A percentile compares a stretch with the other conserved stretches of the same genome.
Evolutionary conservation across 352 stramenopile genomes (phyloP).

Genomic region (Globisporangium radiosum): DNA sequence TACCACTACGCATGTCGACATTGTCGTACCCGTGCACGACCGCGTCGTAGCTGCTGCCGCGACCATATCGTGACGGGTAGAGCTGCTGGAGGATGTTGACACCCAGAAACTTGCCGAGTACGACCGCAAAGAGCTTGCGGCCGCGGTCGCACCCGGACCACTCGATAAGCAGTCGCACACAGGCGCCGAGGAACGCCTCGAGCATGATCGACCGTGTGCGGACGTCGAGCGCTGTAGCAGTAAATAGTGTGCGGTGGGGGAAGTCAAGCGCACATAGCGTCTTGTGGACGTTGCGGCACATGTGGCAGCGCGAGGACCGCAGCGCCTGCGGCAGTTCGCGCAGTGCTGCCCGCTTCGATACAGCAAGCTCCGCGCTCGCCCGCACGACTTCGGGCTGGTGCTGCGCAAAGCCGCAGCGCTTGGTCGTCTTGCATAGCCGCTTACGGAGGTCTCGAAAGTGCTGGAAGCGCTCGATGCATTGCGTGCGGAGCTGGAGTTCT

Average conservation of each 20-base stretch:
- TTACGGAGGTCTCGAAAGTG: slow-evolving; percentile 51
- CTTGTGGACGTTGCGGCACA: slow-evolving; percentile 30
- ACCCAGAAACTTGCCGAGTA: slow-evolving; percentile 48
- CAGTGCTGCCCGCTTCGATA: slow-evolving; percentile 9
- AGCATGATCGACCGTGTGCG: slow-evolving; percentile 39
- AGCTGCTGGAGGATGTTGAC: slow-evolving; percentile 31
- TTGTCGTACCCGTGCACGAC: neutral
- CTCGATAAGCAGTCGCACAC: slow-evolving; percentile 23
- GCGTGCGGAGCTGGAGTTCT: slow-evolving; percentile 36
- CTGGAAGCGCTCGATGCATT: slow-evolving; percentile 51
- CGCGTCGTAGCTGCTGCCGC: neutral
- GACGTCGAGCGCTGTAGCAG: slow-evolving; percentile 35
- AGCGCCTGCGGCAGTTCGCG: slow-evolving; percentile 11
- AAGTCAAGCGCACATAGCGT: slow-evolving; percentile 38
- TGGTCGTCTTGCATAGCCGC: slow-evolving; percentile 35
- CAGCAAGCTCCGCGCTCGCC: slow-evolving; percentile 12
- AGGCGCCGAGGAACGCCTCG: slow-evolving; percentile 42
- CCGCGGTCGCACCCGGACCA: slow-evolving; percentile 50
- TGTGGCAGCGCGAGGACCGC: slow-evolving; percentile 24
- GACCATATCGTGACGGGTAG: slow-evolving; percentile 8
- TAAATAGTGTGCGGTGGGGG: slow-evolving; percentile 44
- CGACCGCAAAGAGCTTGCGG: slow-evolving; percentile 26
- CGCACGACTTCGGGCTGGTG: slow-evolving; percentile 6
- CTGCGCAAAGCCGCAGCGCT: slow-evolving; percentile 23
- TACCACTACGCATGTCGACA: neutral